These are phyloP conservation scores for Fraxinus dipetala DNA, from an alignment of 305 asterid genomes.

Conservation along the genomic window DNA sequence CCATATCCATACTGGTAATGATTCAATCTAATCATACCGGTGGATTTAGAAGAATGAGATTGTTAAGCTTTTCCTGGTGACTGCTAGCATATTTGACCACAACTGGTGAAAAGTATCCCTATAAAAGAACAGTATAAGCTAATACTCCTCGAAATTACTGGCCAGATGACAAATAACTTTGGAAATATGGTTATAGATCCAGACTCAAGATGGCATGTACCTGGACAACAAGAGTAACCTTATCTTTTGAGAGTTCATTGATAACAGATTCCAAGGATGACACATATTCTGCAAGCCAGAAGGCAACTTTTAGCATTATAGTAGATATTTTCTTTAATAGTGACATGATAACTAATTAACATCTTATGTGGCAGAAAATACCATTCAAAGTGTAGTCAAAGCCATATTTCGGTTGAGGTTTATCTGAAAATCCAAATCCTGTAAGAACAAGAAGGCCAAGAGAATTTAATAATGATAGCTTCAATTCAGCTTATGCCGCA, in stretches of 20 bases:
- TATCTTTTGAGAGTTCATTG: slow-evolving; percentile 52
- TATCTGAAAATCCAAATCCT: slow-evolving; percentile 99
- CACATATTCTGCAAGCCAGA: slow-evolving; percentile 58
- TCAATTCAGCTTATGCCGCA: neutral
- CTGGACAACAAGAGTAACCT: slow-evolving; percentile 81
- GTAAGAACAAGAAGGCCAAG: slow-evolving; percentile 23
- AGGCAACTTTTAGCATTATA: slow-evolving; percentile 12
- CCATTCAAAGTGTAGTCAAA: slow-evolving; percentile 90
- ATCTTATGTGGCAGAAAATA: slow-evolving; percentile 21
- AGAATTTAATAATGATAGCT: slow-evolving; percentile 8
- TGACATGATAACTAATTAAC: slow-evolving; percentile 7
- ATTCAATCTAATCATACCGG: slow-evolving; percentile 50
- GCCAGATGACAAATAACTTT: slow-evolving; percentile 2
- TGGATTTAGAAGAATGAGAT: slow-evolving; percentile 84
- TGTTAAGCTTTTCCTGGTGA: slow-evolving; percentile 63
- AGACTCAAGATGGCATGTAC: slow-evolving; percentile 33
- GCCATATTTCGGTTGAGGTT: slow-evolving; percentile 89
- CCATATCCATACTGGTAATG: neutral
- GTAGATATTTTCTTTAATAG: slow-evolving; percentile 2
- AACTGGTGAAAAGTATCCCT: slow-evolving; percentile 86
- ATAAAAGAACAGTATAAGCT: slow-evolving; percentile 15
- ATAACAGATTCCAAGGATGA: slow-evolving; percentile 64
- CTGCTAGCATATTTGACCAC: slow-evolving; percentile 74
- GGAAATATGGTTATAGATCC: neutral
- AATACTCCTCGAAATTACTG: slow-evolving; percentile 9